Evolutionary conservation across 495 filamentous ascomycete species (phyloP), one percentile per base, ranked within the genome.

Genomic region (Hypoxylon subgilvum): DNA sequence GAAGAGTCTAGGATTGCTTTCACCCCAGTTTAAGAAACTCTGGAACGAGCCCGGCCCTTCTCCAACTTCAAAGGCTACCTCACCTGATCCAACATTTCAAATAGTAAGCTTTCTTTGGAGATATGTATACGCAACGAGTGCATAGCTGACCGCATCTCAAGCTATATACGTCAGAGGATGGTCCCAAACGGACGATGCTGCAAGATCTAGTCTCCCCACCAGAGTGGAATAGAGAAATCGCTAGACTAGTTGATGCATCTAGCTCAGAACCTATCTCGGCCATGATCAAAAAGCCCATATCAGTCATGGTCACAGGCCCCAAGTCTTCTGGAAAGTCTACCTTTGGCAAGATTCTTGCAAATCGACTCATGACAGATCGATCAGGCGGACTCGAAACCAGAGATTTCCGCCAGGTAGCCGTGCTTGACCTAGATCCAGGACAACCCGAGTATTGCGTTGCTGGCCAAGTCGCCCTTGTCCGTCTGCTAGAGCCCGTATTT

Each of bases 261-360:
- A 76, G 74, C 31, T 78, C 77, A 31, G 66, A 63, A 4, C 51
- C 76, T 60, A 47, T 74, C 57, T 54, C 77, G 48, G 71, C 85
- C 3, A 76, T 93, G 51, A 69, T n/a, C n/a, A n/a, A n/a, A n/a
- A n/a, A n/a, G n/a, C n/a, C n/a, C n/a, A n/a, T n/a, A n/a, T n/a
- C n/a, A n/a, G 71, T 85, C 3, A 76, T 93, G 51, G 69, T 93
- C 2, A 90, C 86, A 44, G 92, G 92, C 1, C 87, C 90, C 1
- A 93, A 95, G 53, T 86, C 83, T 1, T 88, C 90, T 10, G 92
- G 92, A 12, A 96, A 96, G 69, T 96, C 91, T 2, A 93, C 89
- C 0, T 92, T 96, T 61, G 83, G 84, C 35, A 88, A 86, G 41
- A 74, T 90, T n/a, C 75, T 96, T 14, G 69, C 81, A 9, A 96